These are phyloP conservation scores for Colletotrichum higginsianum DNA, from an alignment of 2,329 filamentous ascomycete species.

Conservation along the genomic window DNA sequence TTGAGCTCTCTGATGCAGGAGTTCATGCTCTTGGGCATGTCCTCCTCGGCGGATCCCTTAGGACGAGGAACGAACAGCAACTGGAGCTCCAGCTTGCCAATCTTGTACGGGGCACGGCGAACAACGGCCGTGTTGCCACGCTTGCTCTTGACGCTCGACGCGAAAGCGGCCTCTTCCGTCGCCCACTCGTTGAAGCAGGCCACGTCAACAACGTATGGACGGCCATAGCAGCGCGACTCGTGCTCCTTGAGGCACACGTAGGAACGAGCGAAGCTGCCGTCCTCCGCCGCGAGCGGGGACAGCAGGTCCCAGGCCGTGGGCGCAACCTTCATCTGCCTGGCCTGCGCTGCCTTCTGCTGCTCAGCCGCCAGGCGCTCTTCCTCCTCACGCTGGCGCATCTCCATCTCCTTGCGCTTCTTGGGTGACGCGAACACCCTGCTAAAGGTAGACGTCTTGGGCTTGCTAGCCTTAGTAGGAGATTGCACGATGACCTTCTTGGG, in stretches of 20 bases:
- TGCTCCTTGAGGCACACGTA: constrained; percentile 96
- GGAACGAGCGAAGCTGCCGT: constrained; percentile 93
- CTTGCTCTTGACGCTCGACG: constrained; percentile 96
- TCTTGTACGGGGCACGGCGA: constrained; percentile 93
- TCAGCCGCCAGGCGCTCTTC: constrained; percentile 79
- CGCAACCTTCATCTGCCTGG: constrained; percentile 73
- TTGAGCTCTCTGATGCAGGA: constrained; percentile 94
- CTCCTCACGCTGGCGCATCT: constrained; percentile 86
- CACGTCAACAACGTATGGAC: constrained; percentile 89
- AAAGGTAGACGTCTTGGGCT: constrained; percentile 88
- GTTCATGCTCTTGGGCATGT: constrained; percentile 99
- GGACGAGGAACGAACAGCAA: constrained; percentile 95
- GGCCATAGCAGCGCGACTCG: constrained; percentile 88
- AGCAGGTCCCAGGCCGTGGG: constrained; percentile 89
- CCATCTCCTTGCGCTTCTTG: constrained; percentile 96
- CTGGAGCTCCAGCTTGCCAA: constrained; percentile 95
- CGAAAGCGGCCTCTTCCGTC: constrained; percentile 82
- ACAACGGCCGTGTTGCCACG: constrained; percentile 79
- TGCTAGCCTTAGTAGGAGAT: constrained; percentile 74
- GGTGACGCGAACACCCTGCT: constrained; percentile 94
- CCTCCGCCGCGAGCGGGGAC: constrained; percentile 87
- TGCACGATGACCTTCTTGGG: constrained; percentile 62
- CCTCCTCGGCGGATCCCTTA: constrained; percentile 87
- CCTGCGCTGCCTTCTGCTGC: constrained; percentile 75
- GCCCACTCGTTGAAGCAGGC: constrained; percentile 99